phyloP scores from a whole-genome alignment of 495 filamentous ascomycete species.

The Hypoxylon trugodes region DNA sequence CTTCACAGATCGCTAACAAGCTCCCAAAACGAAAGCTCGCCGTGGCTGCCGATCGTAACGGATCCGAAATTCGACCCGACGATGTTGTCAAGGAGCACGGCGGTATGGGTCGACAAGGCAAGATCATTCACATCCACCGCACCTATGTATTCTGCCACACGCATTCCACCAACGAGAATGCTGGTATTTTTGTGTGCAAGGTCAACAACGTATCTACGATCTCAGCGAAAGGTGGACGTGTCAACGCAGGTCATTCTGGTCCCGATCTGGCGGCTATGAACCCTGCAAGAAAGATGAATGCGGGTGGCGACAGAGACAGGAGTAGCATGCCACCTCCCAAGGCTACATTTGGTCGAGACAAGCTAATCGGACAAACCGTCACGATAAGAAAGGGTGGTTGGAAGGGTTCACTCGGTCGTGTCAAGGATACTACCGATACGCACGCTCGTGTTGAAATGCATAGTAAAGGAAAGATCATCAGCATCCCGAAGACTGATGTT shows the following conservation, averaged over 20 bases:
- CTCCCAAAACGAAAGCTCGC: conserved; percentile 79
- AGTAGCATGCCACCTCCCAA: conserved; percentile 86
- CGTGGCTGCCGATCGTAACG: conserved; percentile 91
- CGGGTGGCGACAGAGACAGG: conserved; percentile 51
- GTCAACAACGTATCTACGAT: conserved; percentile 86
- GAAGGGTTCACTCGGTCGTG: conserved; percentile 93
- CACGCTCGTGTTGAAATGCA: conserved; percentile 91
- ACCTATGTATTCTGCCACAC: conserved; percentile 88
- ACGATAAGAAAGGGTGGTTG: conserved; percentile 81
- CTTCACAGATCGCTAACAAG: conserved; percentile 89
- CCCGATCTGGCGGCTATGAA: conserved; percentile 94
- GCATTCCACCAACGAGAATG: conserved; percentile 83
- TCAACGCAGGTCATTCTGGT: conserved; percentile 57
- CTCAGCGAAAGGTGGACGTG: conserved; percentile 86
- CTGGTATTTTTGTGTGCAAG: conserved; percentile 88
- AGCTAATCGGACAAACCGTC: conserved; percentile 90
- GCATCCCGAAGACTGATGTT: conserved; percentile 78
- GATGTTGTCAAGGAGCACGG: conserved; percentile 91
- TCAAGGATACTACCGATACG: conserved; percentile 88
- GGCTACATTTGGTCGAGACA: conserved; percentile 75
- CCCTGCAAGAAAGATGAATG: conserved; percentile 77
- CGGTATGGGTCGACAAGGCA: conserved; percentile 84
- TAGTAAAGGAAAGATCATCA: conserved; percentile 86
- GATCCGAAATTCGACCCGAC: conserved; percentile 88
- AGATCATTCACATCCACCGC: conserved; percentile 90